Evolutionary conservation across 2,329 filamentous ascomycete species (phyloP), one percentile per base, ranked within the genome.

Genomic region (Meredithiella fracta): DNA sequence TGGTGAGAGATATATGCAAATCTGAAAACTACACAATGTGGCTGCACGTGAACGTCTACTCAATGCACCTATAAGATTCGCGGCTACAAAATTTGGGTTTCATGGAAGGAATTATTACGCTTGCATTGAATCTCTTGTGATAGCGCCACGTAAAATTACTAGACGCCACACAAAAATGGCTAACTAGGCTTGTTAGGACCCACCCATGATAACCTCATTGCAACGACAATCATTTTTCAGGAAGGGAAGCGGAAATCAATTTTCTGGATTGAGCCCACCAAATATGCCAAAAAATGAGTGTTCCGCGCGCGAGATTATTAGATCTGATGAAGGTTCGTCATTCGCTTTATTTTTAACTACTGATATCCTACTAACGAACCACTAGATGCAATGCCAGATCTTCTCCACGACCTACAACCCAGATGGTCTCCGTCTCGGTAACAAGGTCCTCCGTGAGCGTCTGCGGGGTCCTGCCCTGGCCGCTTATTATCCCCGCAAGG

Each of bases 331-430:
- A 88, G 83, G 89, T 87, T 69, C 49, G 26, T 2, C 9, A 23
- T 51, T 38, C 22, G 38, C n/a, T 20, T 31, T n/a, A 4, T 34
- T 60, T 38, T 6, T 15, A 1, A 49, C 11, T 17, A 7, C 15
- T 34, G 0, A 34, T 34, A 25, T 1, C 25, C 49, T 31, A 44
- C 64, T 70, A 47, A 68, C 59, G 26, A 3, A 20, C 9, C 31
- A 1, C 44, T 63, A 96, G 90, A 78, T 79, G 65, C 89, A 90
- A 83, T 95, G 88, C 76, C 80, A 83, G 67, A 80, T 97, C 72
- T 98, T 97, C 75, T 83, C 83, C 65, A 86, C 85, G 53, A 90
- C 83, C 54, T 97, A 82, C 75, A 98, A 98, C 70, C 92, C 92
- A 25, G 77, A 87, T 56, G 74, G 82, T 62, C 69, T 85, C 60